Percentiles rank a stretch among this genome's conserved stretches.
These are phyloP conservation scores for Capsicum rhomboideum DNA, from an alignment of 257 asterid species.

Conservation along the genomic window DNA sequence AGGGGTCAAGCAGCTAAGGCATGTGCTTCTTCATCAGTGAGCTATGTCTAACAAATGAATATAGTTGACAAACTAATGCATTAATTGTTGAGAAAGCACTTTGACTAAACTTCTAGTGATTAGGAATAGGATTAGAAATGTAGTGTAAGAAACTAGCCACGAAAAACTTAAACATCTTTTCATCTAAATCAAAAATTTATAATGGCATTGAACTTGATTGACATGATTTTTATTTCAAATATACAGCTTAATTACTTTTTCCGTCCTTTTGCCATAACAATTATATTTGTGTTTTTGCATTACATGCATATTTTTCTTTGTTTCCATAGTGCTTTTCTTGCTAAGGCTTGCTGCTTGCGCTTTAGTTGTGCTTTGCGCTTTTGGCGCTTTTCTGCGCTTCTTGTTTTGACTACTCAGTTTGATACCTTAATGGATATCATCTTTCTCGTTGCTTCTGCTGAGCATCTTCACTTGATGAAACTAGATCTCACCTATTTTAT, in stretches of 20 bases:
- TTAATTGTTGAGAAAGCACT: too few species aligned
- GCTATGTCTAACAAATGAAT: not conserved
- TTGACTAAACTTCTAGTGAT: too few species aligned
- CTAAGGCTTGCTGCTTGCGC: not conserved
- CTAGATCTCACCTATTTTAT: not conserved
- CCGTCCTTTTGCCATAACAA: not conserved
- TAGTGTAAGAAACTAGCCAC: not conserved
- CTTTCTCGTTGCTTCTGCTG: not conserved
- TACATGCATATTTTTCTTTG: not conserved
- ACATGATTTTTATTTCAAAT: not conserved
- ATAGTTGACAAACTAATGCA: too few species aligned
- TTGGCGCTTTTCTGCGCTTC: not conserved
- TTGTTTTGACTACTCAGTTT: not conserved
- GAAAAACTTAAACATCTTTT: not conserved
- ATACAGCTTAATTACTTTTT: not conserved
- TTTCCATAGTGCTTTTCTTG: not conserved
- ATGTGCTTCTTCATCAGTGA: not conserved
- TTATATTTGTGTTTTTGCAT: not conserved
- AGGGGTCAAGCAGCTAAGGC: not conserved
- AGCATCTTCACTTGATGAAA: not conserved
- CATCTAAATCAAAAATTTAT: not conserved
- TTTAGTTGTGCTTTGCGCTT: not conserved
- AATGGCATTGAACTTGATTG: not conserved
- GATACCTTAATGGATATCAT: not conserved
- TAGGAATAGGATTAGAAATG: not conserved